Conservation (phyloP, 202 grass and related monocot species). For the Zizania palustris region DNA sequence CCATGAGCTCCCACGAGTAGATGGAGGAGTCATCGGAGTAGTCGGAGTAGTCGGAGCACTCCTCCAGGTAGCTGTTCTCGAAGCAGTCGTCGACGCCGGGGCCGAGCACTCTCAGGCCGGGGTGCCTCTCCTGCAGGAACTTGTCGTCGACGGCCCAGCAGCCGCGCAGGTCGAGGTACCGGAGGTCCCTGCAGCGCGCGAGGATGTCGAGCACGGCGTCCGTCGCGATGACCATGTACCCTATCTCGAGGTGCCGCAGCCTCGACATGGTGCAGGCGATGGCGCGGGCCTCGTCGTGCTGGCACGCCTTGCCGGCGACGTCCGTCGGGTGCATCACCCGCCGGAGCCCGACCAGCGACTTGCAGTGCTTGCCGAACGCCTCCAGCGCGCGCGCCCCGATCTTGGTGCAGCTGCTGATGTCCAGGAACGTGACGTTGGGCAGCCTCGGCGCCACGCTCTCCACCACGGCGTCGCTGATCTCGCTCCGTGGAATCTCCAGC, state of each 20-base stretch:
- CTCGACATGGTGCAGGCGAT: slow-evolving; percentile 79
- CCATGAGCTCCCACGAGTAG: slow-evolving; percentile 94
- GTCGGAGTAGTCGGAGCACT: slow-evolving; percentile 79
- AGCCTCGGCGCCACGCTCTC: slow-evolving; percentile 74
- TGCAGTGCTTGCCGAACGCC: slow-evolving; percentile 82
- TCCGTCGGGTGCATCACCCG: slow-evolving; percentile 85
- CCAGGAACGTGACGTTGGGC: slow-evolving; percentile 73
- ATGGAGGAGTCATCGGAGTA: slow-evolving; percentile 66
- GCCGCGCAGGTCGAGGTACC: slow-evolving; percentile 80
- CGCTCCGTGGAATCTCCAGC: slow-evolving; percentile 82
- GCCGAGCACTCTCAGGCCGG: slow-evolving; percentile 66
- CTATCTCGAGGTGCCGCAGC: slow-evolving; percentile 78
- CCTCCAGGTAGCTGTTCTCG: slow-evolving; percentile 73
- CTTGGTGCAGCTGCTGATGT: slow-evolving; percentile 94
- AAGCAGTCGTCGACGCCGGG: slow-evolving; percentile 84
- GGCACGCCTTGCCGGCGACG: slow-evolving; percentile 67
- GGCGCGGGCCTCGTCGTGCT: slow-evolving; percentile 86
- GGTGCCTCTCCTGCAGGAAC: slow-evolving; percentile 59
- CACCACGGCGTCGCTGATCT: slow-evolving; percentile 86
- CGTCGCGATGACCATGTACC: slow-evolving; percentile 75
- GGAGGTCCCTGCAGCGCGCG: slow-evolving; percentile 62
- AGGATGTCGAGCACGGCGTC: slow-evolving; percentile 69
- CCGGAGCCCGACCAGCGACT: slow-evolving; percentile 58
- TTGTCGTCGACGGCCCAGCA: slow-evolving; percentile 94
- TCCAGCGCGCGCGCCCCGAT: slow-evolving; percentile 73